A percentile compares a stretch with the other conserved stretches of the same genome.
These are phyloP conservation scores for Asclepias syriaca DNA, from an alignment of 257 asterid genomes.

Conservation along the genomic window DNA sequence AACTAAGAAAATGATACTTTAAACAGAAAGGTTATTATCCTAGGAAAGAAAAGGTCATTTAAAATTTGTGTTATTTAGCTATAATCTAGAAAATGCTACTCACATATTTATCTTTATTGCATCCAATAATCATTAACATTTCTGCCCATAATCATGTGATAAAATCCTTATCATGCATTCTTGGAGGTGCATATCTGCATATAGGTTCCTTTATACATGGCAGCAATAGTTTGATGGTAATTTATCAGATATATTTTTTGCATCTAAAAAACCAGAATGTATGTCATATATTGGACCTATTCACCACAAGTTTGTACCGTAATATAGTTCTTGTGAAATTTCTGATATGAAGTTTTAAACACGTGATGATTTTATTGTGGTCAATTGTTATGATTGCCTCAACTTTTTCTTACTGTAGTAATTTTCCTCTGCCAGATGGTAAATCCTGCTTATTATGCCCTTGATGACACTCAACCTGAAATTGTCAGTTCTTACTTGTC, in stretches of 20 bases:
- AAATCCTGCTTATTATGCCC: slow-evolving; percentile 91
- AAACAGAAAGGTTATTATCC: background rate
- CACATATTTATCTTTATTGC: background rate
- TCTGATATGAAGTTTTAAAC: background rate
- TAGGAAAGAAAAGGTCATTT: background rate
- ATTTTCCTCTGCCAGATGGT: slow-evolving; percentile 46
- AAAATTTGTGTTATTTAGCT: background rate
- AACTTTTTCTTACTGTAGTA: background rate
- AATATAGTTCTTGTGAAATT: background rate
- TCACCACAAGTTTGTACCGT: background rate
- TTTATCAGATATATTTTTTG: background rate
- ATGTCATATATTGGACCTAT: background rate
- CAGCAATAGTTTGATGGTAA: background rate
- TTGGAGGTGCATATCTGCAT: background rate
- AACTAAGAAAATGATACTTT: background rate
- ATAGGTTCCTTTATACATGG: background rate
- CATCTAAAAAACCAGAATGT: background rate
- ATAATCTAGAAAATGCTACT: background rate
- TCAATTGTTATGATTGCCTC: background rate
- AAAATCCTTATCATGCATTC: background rate
- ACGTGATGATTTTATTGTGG: background rate
- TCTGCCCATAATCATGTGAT: background rate
- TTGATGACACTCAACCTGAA: slow-evolving; percentile 74
- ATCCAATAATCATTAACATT: background rate
- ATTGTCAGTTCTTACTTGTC: slow-evolving; percentile 81